Evolutionary conservation across 257 asterid genomes (phyloP).

Genomic region (Asclepias syriaca): DNA sequence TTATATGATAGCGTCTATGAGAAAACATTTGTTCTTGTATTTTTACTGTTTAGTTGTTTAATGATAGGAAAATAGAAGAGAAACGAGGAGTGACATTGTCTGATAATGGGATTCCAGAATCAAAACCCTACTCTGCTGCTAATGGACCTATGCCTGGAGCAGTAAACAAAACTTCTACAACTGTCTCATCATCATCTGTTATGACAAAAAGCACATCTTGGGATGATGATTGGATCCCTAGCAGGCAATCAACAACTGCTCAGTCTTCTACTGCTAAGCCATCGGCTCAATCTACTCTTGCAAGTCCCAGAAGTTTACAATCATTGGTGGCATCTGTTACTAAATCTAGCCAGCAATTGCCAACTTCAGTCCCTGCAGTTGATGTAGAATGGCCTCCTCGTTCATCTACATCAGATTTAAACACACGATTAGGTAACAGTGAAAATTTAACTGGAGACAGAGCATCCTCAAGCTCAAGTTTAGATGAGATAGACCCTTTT

Average conservation of each 20-base stretch:
- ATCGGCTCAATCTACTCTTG: slow-evolving; percentile 40
- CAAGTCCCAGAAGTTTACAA: slow-evolving; percentile 26
- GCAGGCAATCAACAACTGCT: slow-evolving; percentile 42
- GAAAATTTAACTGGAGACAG: slow-evolving; percentile 38
- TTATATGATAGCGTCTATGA: neutral
- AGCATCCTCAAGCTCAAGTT: slow-evolving; percentile 35
- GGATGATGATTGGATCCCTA: slow-evolving; percentile 96
- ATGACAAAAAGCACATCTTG: slow-evolving; percentile 63
- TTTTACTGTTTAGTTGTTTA: neutral
- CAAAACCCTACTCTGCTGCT: slow-evolving; percentile 33
- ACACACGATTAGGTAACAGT: slow-evolving; percentile 33
- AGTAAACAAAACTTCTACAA: slow-evolving; percentile 37
- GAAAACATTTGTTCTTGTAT: neutral
- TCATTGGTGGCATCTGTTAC: slow-evolving; percentile 32
- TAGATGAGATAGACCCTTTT: slow-evolving; percentile 77
- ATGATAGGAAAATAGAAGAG: slow-evolving; percentile 86
- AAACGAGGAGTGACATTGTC: slow-evolving; percentile 88
- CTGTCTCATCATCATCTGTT: slow-evolving; percentile 32
- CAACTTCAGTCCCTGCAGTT: slow-evolving; percentile 79
- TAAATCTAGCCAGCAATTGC: slow-evolving; percentile 41
- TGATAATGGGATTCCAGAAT: slow-evolving; percentile 55
- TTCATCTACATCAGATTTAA: slow-evolving; percentile 33
- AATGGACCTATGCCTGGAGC: slow-evolving; percentile 48
- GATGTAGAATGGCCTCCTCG: slow-evolving; percentile 97
- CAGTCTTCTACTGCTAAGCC: slow-evolving; percentile 42